Percentiles rank a stretch among this genome's conserved stretches.
These are phyloP conservation scores for Aspergillus mulundensis DNA, from an alignment of 495 filamentous ascomycete genomes.

Conservation along the genomic window DNA sequence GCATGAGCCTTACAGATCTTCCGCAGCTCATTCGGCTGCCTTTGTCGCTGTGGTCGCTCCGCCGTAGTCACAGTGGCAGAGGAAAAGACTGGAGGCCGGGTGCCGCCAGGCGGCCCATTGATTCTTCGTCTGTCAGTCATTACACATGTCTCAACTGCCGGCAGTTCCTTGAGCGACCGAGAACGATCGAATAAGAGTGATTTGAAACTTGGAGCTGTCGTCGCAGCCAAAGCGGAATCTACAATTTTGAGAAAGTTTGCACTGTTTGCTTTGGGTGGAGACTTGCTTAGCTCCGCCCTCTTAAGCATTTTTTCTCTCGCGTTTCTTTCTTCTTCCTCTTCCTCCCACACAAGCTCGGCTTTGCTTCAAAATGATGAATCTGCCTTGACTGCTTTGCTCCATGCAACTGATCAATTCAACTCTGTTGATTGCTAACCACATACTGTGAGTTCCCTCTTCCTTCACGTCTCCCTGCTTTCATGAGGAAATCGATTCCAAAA, in stretches of 20 bases:
- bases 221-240: conserved; percentile 34
- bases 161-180: conserved; percentile 5
- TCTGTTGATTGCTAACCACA: conserved; percentile 13
- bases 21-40: conserved; percentile 62
- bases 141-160: conserved; percentile 20
- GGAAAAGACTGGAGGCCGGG: conserved; percentile 68
- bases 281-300: not conserved
- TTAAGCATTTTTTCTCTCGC: conserved; percentile 21
- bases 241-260: conserved; percentile 38
- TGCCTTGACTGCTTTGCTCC: not conserved
- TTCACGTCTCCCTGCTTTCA: conserved; percentile 26
- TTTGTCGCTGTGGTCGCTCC: conserved; percentile 45
- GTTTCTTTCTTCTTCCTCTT: conserved; percentile 25
- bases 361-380: conserved; percentile 19
- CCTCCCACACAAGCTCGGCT: conserved; percentile 16
- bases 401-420: not conserved
- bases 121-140: conserved; percentile 89
- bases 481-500: conserved; percentile 61
- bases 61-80: conserved; percentile 34
- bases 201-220: conserved; percentile 12
- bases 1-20: conserved; percentile 71
- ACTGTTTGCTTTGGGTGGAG: conserved; percentile 34
- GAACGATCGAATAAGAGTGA: conserved; percentile 7
- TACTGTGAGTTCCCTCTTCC: conserved; percentile 26
- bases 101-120: conserved; percentile 79